phyloP scores from a whole-genome alignment of 345 rosid species.

The Heritiera littoralis region DNA sequence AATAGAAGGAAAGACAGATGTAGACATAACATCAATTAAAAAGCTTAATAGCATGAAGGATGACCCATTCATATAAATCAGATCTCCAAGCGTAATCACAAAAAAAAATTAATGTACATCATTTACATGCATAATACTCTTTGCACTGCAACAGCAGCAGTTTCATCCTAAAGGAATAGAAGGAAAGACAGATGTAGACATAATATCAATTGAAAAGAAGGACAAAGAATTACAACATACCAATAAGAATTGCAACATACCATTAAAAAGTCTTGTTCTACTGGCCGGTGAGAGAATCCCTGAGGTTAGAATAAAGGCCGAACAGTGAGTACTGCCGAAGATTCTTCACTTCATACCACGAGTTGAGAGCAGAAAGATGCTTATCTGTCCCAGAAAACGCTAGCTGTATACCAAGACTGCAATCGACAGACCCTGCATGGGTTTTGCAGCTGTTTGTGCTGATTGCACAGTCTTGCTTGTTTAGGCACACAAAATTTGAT shows the following conservation, averaged over 20 bases:
- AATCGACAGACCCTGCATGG: conserved; percentile 77
- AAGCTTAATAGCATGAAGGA: conserved; percentile 8
- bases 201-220: conserved; percentile 6
- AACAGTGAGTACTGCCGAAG: conserved; percentile 91
- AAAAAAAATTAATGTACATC: neutral
- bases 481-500: conserved; percentile 69
- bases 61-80: neutral
- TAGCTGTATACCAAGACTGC: conserved; percentile 91
- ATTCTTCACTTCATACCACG: conserved; percentile 96
- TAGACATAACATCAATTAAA: conserved; percentile 9
- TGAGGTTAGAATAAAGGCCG: conserved; percentile 79
- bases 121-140: conserved; percentile 18
- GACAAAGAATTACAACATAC: conserved; percentile 17
- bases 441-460: conserved; percentile 62
- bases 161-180: neutral
- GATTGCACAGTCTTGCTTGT: conserved; percentile 84
- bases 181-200: neutral
- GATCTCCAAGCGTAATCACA: conserved; percentile 5
- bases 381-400: conserved; percentile 98
- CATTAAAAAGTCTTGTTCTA: conserved; percentile 61
- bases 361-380: conserved; percentile 75
- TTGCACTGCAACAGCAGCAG: neutral
- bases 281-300: conserved; percentile 65
- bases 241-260: neutral
- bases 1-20: neutral